Conservation (phyloP, 495 filamentous ascomycete genomes). For the Podospora sp. region DNA sequence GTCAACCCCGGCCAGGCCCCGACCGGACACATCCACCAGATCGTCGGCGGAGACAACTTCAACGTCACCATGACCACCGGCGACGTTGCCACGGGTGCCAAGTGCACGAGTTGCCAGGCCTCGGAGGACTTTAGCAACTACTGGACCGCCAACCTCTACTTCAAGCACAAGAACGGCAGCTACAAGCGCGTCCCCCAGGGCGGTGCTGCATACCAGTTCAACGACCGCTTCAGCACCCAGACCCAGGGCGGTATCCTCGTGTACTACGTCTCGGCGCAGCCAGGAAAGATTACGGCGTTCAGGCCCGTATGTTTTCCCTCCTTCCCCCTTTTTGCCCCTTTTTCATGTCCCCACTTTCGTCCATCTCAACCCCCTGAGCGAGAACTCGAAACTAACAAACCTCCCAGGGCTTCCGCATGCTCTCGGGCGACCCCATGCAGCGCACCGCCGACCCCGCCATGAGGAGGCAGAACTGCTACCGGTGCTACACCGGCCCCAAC, state of each 20-base stretch:
- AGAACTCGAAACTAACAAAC: conserved; percentile 10
- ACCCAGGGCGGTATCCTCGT: conserved; percentile 53
- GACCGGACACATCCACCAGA: conserved; percentile 50
- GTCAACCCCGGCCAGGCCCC: conserved; percentile 43
- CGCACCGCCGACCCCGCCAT: conserved; percentile 43
- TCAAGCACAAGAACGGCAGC: conserved; percentile 49
- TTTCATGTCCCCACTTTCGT: no score
- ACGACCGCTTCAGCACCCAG: conserved; percentile 52
- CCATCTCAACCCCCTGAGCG: no score
- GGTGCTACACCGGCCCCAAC: conserved; percentile 55
- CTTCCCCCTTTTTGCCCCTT: no score
- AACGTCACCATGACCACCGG: conserved; percentile 46
- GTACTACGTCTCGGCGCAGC: conserved; percentile 57
- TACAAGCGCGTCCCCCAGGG: conserved; percentile 50
- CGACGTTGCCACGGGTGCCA: conserved; percentile 42
- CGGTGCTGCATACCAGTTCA: conserved; percentile 47
- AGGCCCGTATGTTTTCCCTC: conserved; percentile 51
- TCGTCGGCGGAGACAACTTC: conserved; percentile 54
- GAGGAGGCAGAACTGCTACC: conserved; percentile 51
- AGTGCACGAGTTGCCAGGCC: conserved; percentile 30
- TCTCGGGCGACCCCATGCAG: conserved; percentile 50
- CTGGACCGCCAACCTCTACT: conserved; percentile 53
- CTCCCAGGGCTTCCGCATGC: conserved; percentile 57
- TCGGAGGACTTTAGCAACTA: conserved; percentile 36
- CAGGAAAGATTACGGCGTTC: conserved; percentile 56